Conservation (phyloP, 129 eudicot species). For the Helianthus tuberosus region DNA sequence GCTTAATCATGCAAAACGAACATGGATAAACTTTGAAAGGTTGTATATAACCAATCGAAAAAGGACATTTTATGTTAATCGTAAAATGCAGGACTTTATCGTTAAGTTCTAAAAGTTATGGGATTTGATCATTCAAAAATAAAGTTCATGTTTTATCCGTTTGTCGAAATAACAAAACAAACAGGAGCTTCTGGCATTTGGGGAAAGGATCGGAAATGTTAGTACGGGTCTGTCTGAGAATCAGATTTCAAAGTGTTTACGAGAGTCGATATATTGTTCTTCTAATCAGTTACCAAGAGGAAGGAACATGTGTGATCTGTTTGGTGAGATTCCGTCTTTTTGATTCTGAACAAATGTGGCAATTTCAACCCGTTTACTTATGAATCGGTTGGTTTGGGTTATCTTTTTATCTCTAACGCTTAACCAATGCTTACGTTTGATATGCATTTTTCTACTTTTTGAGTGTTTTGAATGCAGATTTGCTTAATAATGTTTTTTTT, state of each 20-base stretch:
- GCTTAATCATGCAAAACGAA: background rate
- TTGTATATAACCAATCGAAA: background rate
- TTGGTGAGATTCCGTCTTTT: constrained; percentile 50
- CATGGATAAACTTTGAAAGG: background rate
- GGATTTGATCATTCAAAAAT: background rate
- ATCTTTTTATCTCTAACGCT: background rate
- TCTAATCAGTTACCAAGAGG: constrained; percentile 53
- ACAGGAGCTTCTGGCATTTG: constrained; percentile 78
- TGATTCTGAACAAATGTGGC: background rate
- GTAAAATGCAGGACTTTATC: background rate
- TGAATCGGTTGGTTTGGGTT: background rate
- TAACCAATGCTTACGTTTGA: background rate
- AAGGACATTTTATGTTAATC: background rate
- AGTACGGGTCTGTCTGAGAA: constrained; percentile 63
- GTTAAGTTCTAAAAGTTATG: background rate
- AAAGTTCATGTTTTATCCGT: background rate
- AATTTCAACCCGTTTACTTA: constrained; percentile 4
- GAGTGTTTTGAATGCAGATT: background rate
- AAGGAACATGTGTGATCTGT: constrained; percentile 66
- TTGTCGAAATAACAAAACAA: background rate
- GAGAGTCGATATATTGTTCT: constrained; percentile 54
- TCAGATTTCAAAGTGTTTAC: constrained; percentile 46
- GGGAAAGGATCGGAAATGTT: constrained; percentile 72
- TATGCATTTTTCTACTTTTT: background rate
- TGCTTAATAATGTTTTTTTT: background rate